A percentile compares a stretch with the other conserved stretches of the same genome.
These are phyloP conservation scores for Amanita fuliginea DNA, from an alignment of 768 basidiomycete species.

Conservation along the genomic window DNA sequence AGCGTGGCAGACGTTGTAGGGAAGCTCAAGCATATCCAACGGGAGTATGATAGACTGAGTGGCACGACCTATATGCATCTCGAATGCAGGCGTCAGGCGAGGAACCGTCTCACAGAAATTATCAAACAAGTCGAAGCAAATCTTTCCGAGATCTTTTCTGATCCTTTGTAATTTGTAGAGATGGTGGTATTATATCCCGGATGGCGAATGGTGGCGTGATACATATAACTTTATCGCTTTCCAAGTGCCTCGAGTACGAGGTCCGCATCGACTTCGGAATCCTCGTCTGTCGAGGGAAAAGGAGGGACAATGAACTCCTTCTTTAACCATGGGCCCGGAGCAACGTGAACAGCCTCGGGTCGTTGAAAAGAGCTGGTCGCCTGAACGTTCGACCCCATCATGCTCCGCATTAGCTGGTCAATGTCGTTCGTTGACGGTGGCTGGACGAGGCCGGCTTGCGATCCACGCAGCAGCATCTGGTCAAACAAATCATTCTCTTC, in stretches of 20 bases:
- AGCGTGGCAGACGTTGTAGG: slow-evolving; percentile 61
- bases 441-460: slow-evolving; percentile 30
- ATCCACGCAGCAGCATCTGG: slow-evolving; percentile 32
- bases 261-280: slow-evolving; percentile 5
- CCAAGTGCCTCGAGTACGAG: not conserved
- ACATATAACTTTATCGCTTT: not conserved
- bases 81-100: slow-evolving; percentile 54
- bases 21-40: slow-evolving; percentile 46
- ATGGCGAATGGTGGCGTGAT: no score
- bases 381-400: slow-evolving; percentile 28
- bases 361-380: not conserved
- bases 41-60: slow-evolving; percentile 63
- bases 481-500: slow-evolving; percentile 41
- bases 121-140: slow-evolving; percentile 47
- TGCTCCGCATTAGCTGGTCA: slow-evolving; percentile 37
- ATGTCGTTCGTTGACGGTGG: slow-evolving; percentile 35
- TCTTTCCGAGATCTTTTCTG: slow-evolving; percentile 51
- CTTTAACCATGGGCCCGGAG: slow-evolving; percentile 5
- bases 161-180: not conserved
- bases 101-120: slow-evolving; percentile 41
- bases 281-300: not conserved
- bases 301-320: not conserved
- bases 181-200: not conserved
- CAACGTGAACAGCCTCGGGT: not conserved
- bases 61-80: slow-evolving; percentile 72